These are phyloP conservation scores for Saccharomycopsis guyanensis DNA, from an alignment of 805 yeast genomes.

Conservation along the genomic window DNA sequence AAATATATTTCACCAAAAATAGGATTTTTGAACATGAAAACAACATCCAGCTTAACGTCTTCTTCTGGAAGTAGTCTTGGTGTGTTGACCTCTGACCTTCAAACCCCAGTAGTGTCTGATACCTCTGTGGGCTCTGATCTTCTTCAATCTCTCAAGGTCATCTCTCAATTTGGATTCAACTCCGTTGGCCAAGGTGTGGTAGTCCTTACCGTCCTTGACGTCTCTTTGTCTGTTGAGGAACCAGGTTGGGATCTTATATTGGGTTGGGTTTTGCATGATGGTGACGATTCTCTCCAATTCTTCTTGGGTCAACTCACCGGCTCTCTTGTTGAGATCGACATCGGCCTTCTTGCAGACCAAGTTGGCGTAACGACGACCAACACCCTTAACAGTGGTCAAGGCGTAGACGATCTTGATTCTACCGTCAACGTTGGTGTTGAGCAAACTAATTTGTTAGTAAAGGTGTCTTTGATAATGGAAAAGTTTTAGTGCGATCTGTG, in stretches of 20 bases:
- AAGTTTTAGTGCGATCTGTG: conserved; percentile 1
- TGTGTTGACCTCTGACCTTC: conserved; percentile 99
- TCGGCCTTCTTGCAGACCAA: conserved; percentile 99
- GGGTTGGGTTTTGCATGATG: conserved; percentile 99
- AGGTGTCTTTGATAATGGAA: conserved; percentile 8
- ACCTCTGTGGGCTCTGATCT: conserved; percentile 99
- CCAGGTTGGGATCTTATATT: conserved; percentile 99
- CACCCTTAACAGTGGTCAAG: conserved; percentile 99
- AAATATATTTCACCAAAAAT: background rate
- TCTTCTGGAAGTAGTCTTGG: conserved; percentile 97
- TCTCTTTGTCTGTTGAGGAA: conserved; percentile 99
- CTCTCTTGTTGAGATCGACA: conserved; percentile 96
- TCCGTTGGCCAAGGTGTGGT: conserved; percentile 98
- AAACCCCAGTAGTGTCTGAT: conserved; percentile 99
- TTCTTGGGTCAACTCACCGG: conserved; percentile 99
- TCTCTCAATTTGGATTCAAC: conserved; percentile 99
- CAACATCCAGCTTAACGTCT: conserved; percentile 13
- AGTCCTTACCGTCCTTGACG: conserved; percentile 96
- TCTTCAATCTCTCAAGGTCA: conserved; percentile 99
- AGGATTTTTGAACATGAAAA: no score
- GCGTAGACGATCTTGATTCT: conserved; percentile 99
- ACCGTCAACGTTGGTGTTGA: conserved; percentile 99
- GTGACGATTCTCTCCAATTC: conserved; percentile 99
- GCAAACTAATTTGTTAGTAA: conserved; percentile 55
- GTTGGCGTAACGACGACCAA: conserved; percentile 99